Evolutionary conservation across 129 eudicot species (phyloP), one percentile per base, ranked within the genome.

Genomic region (Saussurea involucrata): DNA sequence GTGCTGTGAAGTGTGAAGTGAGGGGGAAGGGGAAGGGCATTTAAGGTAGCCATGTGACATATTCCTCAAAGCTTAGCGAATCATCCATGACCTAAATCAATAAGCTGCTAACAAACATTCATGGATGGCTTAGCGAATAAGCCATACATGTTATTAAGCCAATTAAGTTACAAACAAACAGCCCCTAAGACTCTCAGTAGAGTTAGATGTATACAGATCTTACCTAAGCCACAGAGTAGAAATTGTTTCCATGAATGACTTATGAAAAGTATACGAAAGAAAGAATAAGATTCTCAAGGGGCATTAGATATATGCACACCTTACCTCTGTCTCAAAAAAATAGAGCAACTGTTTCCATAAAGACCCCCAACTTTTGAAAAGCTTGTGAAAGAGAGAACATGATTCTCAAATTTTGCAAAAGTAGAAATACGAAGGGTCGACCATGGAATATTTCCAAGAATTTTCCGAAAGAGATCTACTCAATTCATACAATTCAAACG

Each of bases 401-500:
- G 21, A 49, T 49, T 17, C 58, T 49, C 58, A 49, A 76, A 28
- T 42, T 29, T 8, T 31, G 69, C 24, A 68, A 33, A 78, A 61
- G 82, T 12, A n/a, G 6, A 37, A 60, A 78, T 28, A n/a, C 10
- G 24, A 55, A 20, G 24, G 63, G 63, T 55, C 4, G 63, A 55
- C 24, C 2, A 2, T n/a, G 24, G 63, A 55, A 60, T 60, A 79
- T 63, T 63, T 32, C 53, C 69, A 63, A 63, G 72, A 71, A 28
- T 46, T 65, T 15, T 21, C 67, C 75, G 57, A 6, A 69, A 80
- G 58, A 57, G 55, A 80, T 55, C 69, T 18, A 73, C 32, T 18
- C n/a, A 21, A 67, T 74, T 66, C 80, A 74, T 66, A 74, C 70
- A 73, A 66, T 29, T 76, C 15, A 29, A 34, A 78, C 33, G 5